phyloP scores from a whole-genome alignment of 2,329 filamentous ascomycete species.

The Whalleya microplaca region DNA sequence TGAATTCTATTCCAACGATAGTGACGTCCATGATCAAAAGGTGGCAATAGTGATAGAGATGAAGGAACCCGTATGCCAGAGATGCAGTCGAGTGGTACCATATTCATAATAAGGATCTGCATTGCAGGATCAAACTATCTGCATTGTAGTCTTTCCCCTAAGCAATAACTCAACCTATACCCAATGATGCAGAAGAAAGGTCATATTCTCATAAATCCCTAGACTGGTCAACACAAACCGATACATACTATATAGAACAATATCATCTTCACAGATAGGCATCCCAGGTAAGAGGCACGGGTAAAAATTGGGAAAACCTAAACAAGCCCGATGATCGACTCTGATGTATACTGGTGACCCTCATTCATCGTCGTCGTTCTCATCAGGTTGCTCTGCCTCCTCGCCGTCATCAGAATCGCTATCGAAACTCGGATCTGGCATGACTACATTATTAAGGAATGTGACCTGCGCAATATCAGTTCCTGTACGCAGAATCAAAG shows the following conservation, averaged over 20 bases:
- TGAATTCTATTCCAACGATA: too few species aligned
- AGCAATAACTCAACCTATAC: not conserved
- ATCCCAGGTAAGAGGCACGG: too few species aligned
- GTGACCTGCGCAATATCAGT: constrained; percentile 55
- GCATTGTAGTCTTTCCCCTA: not conserved
- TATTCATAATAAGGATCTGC: not conserved
- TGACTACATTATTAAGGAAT: constrained; percentile 73
- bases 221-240: not conserved
- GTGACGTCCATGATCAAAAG: too few species aligned
- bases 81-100: not conserved
- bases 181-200: not conserved
- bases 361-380: constrained; percentile 22
- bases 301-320: too few species aligned
- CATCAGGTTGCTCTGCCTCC: constrained; percentile 29
- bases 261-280: too few species aligned
- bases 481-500: constrained; percentile 5
- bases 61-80: too few species aligned
- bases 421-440: constrained; percentile 64
- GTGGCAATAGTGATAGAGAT: too few species aligned
- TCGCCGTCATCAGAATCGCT: constrained; percentile 47
- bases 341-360: constrained; percentile 6
- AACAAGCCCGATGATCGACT: not conserved
- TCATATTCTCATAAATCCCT: not conserved
- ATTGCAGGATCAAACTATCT: not conserved
- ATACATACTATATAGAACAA: not conserved